These are phyloP conservation scores for Alternaria brassicicola DNA, from an alignment of 2,329 filamentous ascomycete genomes.

Conservation along the genomic window DNA sequence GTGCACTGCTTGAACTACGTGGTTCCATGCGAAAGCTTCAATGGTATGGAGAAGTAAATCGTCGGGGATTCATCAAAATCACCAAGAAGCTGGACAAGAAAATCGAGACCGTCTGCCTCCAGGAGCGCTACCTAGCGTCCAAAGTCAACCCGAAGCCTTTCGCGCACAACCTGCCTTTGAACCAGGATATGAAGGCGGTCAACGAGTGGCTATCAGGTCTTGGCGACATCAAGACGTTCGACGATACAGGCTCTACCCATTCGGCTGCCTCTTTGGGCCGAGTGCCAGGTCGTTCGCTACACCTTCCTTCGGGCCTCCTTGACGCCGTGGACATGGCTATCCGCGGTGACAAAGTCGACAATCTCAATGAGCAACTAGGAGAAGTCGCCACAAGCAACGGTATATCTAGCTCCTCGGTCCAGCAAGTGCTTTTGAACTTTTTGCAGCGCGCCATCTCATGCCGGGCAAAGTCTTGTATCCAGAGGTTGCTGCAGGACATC, in stretches of 20 bases:
- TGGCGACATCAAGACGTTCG: slow-evolving; percentile 75
- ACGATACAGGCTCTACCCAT: slow-evolving; percentile 74
- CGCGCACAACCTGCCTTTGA: slow-evolving; percentile 71
- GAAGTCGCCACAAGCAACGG: slow-evolving; percentile 63
- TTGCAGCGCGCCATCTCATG: slow-evolving; percentile 77
- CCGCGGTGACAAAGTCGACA: slow-evolving; percentile 67
- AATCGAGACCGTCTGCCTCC: slow-evolving; percentile 74
- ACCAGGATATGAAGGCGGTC: slow-evolving; percentile 68
- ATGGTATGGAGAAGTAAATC: slow-evolving; percentile 98
- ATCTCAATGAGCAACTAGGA: slow-evolving; percentile 62
- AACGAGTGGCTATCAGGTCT: slow-evolving; percentile 91
- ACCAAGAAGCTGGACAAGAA: slow-evolving; percentile 99
- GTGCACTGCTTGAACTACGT: slow-evolving; percentile 85
- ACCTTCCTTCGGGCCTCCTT: slow-evolving; percentile 70
- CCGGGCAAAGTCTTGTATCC: slow-evolving; percentile 71
- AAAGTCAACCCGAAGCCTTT: slow-evolving; percentile 91
- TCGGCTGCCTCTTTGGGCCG: slow-evolving; percentile 75
- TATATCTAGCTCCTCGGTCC: slow-evolving; percentile 57
- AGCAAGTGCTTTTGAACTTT: slow-evolving; percentile 77
- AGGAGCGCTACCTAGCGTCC: slow-evolving; percentile 84
- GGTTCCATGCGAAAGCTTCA: slow-evolving; percentile 88
- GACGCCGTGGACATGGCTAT: slow-evolving; percentile 76
- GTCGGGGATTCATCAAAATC: slow-evolving; percentile 94
- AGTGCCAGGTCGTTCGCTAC: slow-evolving; percentile 75
- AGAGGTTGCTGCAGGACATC: slow-evolving; percentile 71